These are phyloP conservation scores for Fraxinus cuspidata DNA, from an alignment of 257 asterid genomes.

Conservation along the genomic window DNA sequence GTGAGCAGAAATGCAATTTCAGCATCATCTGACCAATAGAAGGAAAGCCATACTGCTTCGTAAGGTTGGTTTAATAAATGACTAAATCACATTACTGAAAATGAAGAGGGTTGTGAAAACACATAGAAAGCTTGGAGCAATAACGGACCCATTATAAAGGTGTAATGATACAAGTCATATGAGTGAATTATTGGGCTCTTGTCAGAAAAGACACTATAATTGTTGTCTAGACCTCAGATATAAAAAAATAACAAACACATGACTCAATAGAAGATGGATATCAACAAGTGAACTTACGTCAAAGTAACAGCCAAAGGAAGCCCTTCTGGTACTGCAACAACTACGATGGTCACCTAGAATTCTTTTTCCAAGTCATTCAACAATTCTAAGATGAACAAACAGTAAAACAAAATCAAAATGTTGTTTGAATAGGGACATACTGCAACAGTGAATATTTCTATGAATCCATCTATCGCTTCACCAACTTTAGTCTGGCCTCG, in stretches of 20 bases:
- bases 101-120: conserved; percentile 17
- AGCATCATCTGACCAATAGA: conserved; percentile 13
- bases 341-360: conserved; percentile 87
- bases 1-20: conserved; percentile 4
- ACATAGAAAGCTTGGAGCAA: neutral
- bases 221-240: conserved; percentile 13
- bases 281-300: conserved; percentile 59
- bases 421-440: conserved; percentile 48
- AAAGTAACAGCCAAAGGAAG: conserved; percentile 96
- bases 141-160: conserved; percentile 11
- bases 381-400: conserved; percentile 21
- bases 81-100: neutral
- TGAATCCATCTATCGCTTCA: conserved; percentile 68
- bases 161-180: neutral
- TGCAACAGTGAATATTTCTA: conserved; percentile 87
- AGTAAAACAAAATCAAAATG: conserved; percentile 7
- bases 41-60: neutral
- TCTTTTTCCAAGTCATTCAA: conserved; percentile 24
- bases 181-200: neutral
- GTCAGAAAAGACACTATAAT: neutral
- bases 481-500: conserved; percentile 71
- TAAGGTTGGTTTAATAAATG: neutral
- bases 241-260: conserved; percentile 14
- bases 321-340: conserved; percentile 98
- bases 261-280: neutral